These are phyloP conservation scores for Inonotus obliquus DNA, from an alignment of 1,284 basidiomycete genomes.

Conservation along the genomic window DNA sequence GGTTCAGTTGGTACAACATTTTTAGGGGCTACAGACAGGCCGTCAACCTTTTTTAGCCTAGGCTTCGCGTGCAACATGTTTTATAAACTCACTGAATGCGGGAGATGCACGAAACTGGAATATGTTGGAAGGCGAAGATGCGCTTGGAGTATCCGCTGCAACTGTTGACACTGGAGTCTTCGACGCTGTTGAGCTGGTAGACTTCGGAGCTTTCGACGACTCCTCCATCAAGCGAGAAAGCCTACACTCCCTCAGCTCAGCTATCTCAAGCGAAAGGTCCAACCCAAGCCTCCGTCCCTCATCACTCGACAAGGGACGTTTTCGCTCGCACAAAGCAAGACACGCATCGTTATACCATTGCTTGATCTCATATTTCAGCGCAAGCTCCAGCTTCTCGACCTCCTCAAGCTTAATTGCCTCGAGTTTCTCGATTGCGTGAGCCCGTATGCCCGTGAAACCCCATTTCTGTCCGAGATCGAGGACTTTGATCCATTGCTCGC, in stretches of 20 bases:
- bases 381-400: constrained; percentile 4
- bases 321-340: not conserved
- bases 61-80: too few species aligned
- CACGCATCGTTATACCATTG: constrained; percentile 1
- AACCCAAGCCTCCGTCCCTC: not conserved
- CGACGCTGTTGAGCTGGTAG: too few species aligned
- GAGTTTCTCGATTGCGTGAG: not conserved
- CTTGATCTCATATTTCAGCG: constrained; percentile 1
- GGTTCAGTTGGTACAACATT: too few species aligned
- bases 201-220: not conserved
- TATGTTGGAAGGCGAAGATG: not conserved
- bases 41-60: too few species aligned
- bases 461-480: constrained; percentile 8
- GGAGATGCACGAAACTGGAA: not conserved
- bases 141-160: too few species aligned
- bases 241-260: not conserved
- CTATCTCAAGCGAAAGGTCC: constrained; percentile 3
- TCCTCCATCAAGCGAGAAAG: not conserved
- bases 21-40: too few species aligned
- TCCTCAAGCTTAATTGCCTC: not conserved
- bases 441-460: constrained; percentile 3
- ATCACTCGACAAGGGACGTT: not conserved
- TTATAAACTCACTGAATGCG: too few species aligned
- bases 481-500: constrained; percentile 4
- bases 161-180: too few species aligned